Base-by-base conservation (phyloP, 129 eudicot genomes). In the Flaveria robusta region DNA sequence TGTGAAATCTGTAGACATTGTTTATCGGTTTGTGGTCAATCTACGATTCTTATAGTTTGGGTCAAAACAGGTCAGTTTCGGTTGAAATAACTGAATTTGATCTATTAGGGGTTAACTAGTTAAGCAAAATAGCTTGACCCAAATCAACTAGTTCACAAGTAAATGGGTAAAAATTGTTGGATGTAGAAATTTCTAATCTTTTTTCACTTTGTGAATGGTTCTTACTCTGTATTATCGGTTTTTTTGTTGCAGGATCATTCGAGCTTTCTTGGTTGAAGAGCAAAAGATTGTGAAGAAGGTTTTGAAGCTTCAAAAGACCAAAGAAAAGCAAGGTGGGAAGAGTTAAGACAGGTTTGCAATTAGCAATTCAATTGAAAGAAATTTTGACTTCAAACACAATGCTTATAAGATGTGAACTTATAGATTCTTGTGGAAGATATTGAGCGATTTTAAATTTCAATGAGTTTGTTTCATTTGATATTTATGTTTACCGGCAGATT, bases 201-300 rank as follows among this genome's bases (percentile, higher is more conserved):
- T 11, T 60, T 34, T 2, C 12, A 20, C 13, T 3, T 9, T 9
- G 65, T 63, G 14, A 43, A 22, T 49, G 52, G 14, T 47, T 47
- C 52, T 47, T 47, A 37, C 18, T 20, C 31, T 27, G 31, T 60
- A 2, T 63, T 2, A 42, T 23, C 4, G 31, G 22, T 58, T 58
- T 31, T 50, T 66, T 59, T 47, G 66, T 79, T 55, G 42, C 82
- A 89, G 94, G 81, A 89, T 89, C 78, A 89, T 89, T 42, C 84
- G 94, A 70, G 94, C 94, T 7, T 89, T 89, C 77, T 77, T 89
- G 86, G 85, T 89, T 19, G 95, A 86, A 77, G 91, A 89, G 81
- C 92, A 88, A 82, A 89, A 89, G 91, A 89, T 89, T 66, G 95
- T 89, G 79, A 89, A 89, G 85, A 86, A 89, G 85, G 95, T 89